A percentile compares a stretch with the other conserved stretches of the same genome.
Evolutionary conservation across 768 basidiomycete genomes (phyloP).

Genomic region (Panaeolus cyanescens): DNA sequence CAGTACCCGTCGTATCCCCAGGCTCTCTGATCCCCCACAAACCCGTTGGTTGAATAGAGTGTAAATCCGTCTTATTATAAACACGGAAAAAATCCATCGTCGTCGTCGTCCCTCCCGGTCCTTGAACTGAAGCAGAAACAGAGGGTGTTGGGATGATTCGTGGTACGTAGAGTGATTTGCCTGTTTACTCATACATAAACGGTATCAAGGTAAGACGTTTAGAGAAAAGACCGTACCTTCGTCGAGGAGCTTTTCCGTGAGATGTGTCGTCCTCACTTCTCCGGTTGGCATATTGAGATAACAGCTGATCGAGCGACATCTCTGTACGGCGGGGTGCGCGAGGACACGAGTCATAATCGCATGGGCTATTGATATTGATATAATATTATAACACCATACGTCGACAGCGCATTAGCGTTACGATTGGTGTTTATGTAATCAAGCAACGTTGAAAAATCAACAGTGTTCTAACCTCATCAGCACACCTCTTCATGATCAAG

Average conservation of each 20-base stretch:
- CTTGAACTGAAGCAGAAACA: constrained; percentile 11
- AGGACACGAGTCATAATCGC: constrained; percentile 51
- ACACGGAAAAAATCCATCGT: constrained; percentile 71
- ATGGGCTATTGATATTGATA: constrained; percentile 42
- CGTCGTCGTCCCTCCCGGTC: background rate
- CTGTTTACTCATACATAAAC: constrained; percentile 31
- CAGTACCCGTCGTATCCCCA: constrained; percentile 39
- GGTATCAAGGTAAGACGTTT: background rate
- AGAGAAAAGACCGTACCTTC: constrained; percentile 41
- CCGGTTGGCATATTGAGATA: constrained; percentile 80
- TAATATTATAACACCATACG: no score
- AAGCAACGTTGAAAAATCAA: no score
- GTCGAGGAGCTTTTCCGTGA: constrained; percentile 55
- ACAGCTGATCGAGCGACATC: constrained; percentile 60
- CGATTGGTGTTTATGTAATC: no score
- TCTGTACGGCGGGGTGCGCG: constrained; percentile 50
- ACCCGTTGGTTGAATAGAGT: constrained; percentile 51
- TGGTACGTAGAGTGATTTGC: constrained; percentile 71
- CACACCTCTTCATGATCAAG: no score
- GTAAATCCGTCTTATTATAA: constrained; percentile 59
- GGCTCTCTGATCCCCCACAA: constrained; percentile 82
- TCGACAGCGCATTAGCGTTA: no score
- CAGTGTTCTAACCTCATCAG: no score
- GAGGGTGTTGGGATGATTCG: constrained; percentile 47
- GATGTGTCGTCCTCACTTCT: constrained; percentile 59